phyloP scores from a whole-genome alignment of 768 basidiomycete genomes.

The Russula abietina region DNA sequence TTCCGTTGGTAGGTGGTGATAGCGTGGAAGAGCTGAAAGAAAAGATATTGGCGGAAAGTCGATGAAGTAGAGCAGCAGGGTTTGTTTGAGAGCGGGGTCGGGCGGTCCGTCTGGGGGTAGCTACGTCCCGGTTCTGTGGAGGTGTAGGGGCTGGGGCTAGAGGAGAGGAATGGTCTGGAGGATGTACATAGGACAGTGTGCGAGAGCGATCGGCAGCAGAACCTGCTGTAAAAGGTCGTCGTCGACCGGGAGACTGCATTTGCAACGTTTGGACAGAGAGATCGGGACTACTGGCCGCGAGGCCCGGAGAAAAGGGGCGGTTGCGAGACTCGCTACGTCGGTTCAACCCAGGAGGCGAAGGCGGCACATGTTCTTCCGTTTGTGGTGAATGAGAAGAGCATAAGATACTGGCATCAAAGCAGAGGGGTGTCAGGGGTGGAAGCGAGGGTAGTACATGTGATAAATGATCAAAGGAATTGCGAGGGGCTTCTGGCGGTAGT shows the following conservation, averaged over 20 bases:
- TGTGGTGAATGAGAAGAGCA: conserved; percentile 28
- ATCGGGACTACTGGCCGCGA: conserved; percentile 12
- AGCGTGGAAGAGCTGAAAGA: conserved; percentile 40
- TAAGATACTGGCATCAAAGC: conserved; percentile 31
- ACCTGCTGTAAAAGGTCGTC: conserved; percentile 43
- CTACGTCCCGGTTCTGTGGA: conserved; percentile 21
- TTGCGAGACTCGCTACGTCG: not conserved
- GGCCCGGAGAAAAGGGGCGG: conserved; percentile 9
- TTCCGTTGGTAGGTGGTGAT: conserved; percentile 27
- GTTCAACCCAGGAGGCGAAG: conserved; percentile 21
- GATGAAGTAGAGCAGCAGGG: conserved; percentile 61
- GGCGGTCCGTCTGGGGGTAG: conserved; percentile 34
- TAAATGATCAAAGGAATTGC: conserved; percentile 31
- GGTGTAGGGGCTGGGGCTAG: conserved; percentile 22
- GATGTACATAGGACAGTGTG: conserved; percentile 26
- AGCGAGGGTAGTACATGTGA: conserved; percentile 36
- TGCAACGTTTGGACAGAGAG: conserved; percentile 4
- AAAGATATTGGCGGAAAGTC: conserved; percentile 63
- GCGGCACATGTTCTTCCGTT: conserved; percentile 26
- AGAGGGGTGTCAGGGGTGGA: conserved; percentile 41
- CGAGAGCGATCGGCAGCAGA: conserved; percentile 30
- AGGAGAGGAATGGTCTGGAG: conserved; percentile 7
- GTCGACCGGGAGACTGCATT: conserved; percentile 1
- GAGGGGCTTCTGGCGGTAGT: conserved; percentile 29
- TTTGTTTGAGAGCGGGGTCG: conserved; percentile 52